Evolutionary conservation across 805 yeast species (phyloP).

Genomic region (Schwanniomyces occidentalis): DNA sequence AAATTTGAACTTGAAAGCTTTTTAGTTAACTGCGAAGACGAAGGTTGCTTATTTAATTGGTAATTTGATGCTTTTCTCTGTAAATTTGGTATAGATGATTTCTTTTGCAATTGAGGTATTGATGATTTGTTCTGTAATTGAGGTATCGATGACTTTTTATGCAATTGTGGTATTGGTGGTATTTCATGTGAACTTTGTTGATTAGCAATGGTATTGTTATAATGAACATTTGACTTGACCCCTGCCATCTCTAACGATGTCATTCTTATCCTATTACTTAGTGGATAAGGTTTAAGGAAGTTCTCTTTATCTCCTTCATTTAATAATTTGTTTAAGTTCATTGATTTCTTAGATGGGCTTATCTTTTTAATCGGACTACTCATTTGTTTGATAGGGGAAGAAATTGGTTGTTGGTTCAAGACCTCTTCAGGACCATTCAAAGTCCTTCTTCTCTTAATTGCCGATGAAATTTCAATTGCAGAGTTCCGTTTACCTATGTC

Average conservation of each 20-base stretch:
- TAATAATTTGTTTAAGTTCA: slow-evolving; percentile 2
- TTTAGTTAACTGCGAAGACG: slow-evolving; percentile 8
- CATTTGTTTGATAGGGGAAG: neutral
- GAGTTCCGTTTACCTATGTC: slow-evolving; percentile 10
- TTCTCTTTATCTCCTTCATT: slow-evolving; percentile 2
- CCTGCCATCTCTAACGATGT: slow-evolving; percentile 40
- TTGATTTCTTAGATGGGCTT: slow-evolving; percentile 7
- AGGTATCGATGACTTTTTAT: slow-evolving; percentile 16
- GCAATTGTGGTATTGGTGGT: slow-evolving; percentile 9
- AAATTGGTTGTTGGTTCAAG: slow-evolving; percentile 5
- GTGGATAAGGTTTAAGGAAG: slow-evolving; percentile 24
- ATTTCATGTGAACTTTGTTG: no score
- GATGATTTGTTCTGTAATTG: slow-evolving; percentile 11
- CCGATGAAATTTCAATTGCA: slow-evolving; percentile 10
- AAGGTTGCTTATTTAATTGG: slow-evolving; percentile 14
- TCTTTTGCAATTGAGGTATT: slow-evolving; percentile 13
- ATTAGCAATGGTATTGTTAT: no score
- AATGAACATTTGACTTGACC: slow-evolving; percentile 23
- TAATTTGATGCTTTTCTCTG: slow-evolving; percentile 18
- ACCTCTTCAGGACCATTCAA: slow-evolving; percentile 44
- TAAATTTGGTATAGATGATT: slow-evolving; percentile 14
- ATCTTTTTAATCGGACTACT: slow-evolving; percentile 3
- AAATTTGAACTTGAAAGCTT: slow-evolving; percentile 4
- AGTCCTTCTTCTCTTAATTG: slow-evolving; percentile 38
- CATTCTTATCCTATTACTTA: slow-evolving; percentile 22